phyloP scores from a whole-genome alignment of 768 basidiomycete species.

The Chalciporus pseudorubinellus region DNA sequence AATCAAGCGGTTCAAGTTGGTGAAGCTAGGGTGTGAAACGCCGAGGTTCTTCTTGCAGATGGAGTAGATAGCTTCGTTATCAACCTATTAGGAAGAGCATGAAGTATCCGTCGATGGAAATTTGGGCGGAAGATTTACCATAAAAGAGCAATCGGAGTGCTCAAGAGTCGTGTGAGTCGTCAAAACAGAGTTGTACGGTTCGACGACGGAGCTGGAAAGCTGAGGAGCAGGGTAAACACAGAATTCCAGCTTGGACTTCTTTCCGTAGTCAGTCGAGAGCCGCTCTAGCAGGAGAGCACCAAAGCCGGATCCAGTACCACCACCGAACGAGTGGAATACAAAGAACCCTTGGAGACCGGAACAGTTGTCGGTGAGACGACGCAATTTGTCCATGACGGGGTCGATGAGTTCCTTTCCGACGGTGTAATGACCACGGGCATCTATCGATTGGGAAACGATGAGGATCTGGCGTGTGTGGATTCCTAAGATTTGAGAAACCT shows the following conservation, averaged over 20 bases:
- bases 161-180: conserved; percentile 99
- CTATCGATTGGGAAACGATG: conserved; percentile 40
- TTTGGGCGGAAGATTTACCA: conserved; percentile 50
- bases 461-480: not conserved
- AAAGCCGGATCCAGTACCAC: conserved; percentile 98
- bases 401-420: conserved; percentile 99
- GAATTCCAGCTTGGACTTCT: conserved; percentile 99
- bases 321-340: conserved; percentile 99
- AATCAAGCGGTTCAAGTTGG: conserved; percentile 93
- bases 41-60: conserved; percentile 97
- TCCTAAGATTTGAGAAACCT: conserved; percentile 29
- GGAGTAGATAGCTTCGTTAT: conserved; percentile 99
- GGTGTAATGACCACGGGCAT: conserved; percentile 98
- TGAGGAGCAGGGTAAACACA: conserved; percentile 96
- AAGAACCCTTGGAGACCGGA: conserved; percentile 99
- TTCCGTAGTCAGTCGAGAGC: conserved; percentile 97
- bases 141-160: conserved; percentile 99
- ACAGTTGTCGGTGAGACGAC: conserved; percentile 97
- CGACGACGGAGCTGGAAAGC: conserved; percentile 93
- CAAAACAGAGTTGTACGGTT: conserved; percentile 97
- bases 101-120: not conserved
- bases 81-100: conserved; percentile 54
- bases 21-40: conserved; percentile 82
- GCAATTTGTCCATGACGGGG: conserved; percentile 93
- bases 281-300: conserved; percentile 97